A percentile compares a stretch with the other conserved stretches of the same genome.
phyloP scores from a whole-genome alignment of 2,329 filamentous ascomycete genomes.

The Ampelomyces quisqualis region DNA sequence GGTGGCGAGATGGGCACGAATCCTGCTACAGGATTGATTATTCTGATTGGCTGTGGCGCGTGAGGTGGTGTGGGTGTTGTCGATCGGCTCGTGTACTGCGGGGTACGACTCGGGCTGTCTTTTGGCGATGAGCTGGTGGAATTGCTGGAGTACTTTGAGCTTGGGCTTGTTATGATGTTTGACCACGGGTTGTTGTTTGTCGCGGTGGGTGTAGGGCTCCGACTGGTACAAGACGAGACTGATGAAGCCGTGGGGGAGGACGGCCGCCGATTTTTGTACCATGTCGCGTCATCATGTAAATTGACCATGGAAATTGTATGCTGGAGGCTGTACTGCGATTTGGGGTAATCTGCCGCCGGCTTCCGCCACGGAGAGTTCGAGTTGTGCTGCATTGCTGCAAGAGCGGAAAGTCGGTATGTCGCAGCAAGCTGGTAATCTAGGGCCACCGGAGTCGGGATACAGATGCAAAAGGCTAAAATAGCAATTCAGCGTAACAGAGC shows the following conservation, averaged over 20 bases:
- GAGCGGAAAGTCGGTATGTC: slow-evolving; percentile 10
- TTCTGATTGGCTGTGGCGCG: slow-evolving; percentile 40
- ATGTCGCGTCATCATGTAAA: slow-evolving; percentile 42
- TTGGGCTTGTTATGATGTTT: slow-evolving; percentile 37
- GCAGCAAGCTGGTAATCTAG: slow-evolving; percentile 12
- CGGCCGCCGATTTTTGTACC: slow-evolving; percentile 37
- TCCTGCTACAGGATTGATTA: slow-evolving; percentile 35
- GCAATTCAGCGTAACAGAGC: slow-evolving; percentile 28
- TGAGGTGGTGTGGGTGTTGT: slow-evolving; percentile 43
- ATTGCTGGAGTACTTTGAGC: slow-evolving; percentile 31
- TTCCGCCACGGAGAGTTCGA: slow-evolving; percentile 41
- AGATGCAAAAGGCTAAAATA: slow-evolving; percentile 33
- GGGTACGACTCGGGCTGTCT: slow-evolving; percentile 40
- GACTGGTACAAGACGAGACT: slow-evolving; percentile 41
- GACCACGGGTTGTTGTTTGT: slow-evolving; percentile 45
- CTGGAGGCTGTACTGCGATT: slow-evolving; percentile 39
- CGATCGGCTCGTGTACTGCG: slow-evolving; percentile 43
- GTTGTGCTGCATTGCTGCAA: slow-evolving; percentile 39
- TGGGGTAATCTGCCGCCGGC: slow-evolving; percentile 33
- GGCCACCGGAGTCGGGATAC: slow-evolving; percentile 19
- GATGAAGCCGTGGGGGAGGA: slow-evolving; percentile 45
- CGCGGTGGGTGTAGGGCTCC: slow-evolving; percentile 40
- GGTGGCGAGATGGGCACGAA: slow-evolving; percentile 40
- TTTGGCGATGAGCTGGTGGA: slow-evolving; percentile 38
- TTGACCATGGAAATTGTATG: slow-evolving; percentile 46